Conservation (phyloP, 345 rosid species). For the Sisymbrium altissimum region DNA sequence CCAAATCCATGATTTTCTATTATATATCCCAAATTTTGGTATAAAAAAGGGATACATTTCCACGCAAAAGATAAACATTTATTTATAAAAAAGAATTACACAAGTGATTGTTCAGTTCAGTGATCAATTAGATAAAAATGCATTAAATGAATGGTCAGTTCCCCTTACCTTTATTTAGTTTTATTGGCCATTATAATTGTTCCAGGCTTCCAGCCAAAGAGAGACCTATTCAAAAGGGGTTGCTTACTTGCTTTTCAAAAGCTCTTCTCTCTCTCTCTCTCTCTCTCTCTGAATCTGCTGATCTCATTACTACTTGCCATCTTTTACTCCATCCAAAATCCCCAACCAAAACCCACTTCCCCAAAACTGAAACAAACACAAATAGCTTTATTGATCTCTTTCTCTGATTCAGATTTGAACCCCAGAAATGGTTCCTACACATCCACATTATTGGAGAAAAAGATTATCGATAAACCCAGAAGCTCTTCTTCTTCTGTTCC, state of each 20-base stretch:
- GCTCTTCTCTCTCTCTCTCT: conserved; percentile 11
- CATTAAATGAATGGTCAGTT: conserved; percentile 22
- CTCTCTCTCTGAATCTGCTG: conserved; percentile 24
- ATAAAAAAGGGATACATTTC: background rate
- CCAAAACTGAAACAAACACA: conserved; percentile 17
- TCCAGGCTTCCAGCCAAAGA: conserved; percentile 12
- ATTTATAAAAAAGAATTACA: background rate
- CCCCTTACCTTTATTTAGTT: conserved; percentile 2
- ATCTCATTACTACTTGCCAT: conserved; percentile 35
- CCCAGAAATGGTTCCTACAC: conserved; percentile 35
- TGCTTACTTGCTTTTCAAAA: conserved; percentile 23
- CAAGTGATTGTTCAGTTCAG: background rate
- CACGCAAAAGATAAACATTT: conserved; percentile 9
- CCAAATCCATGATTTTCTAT: conserved; percentile 10
- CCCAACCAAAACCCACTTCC: conserved; percentile 4
- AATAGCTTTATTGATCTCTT: background rate
- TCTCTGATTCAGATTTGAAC: conserved; percentile 18
- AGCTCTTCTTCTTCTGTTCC: conserved; percentile 19
- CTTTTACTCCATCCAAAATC: conserved; percentile 28
- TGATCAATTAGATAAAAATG: no score
- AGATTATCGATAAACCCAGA: conserved; percentile 11
- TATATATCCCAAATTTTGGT: background rate
- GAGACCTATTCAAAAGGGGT: conserved; percentile 32
- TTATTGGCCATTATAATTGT: conserved; percentile 23
- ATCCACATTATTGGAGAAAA: conserved; percentile 35